Percentiles rank a stretch among this genome's conserved stretches.
Conservation (phyloP, 116 monocot species). For the Iris pallida region DNA sequence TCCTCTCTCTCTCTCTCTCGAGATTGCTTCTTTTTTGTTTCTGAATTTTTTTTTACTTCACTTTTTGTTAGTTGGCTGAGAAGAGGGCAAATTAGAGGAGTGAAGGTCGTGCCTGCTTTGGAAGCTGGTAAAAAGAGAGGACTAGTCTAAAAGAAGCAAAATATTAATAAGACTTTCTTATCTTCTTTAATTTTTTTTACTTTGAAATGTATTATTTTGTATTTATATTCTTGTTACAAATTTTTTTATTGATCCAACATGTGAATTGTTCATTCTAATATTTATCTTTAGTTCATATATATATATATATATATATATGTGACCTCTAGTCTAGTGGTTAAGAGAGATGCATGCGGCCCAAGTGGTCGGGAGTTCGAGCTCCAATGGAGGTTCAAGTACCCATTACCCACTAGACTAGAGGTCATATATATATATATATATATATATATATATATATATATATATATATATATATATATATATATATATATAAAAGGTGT, state of each 20-base stretch:
- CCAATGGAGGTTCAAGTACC: too few species aligned
- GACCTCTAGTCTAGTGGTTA: too few species aligned
- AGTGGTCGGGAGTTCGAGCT: too few species aligned
- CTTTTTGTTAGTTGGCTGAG: not conserved
- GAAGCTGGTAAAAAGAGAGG: not conserved
- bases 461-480: too few species aligned
- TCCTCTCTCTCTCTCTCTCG: not conserved
- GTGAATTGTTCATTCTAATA: not conserved
- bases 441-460: too few species aligned
- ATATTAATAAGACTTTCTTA: not conserved
- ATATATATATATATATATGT: too few species aligned
- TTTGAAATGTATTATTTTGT: not conserved
- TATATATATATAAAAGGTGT: too few species aligned
- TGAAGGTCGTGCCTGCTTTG: not conserved
- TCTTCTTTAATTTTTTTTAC: not conserved
- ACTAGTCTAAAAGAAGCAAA: not conserved
- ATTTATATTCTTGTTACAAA: not conserved
- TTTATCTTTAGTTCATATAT: too few species aligned
- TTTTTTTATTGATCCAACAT: conserved; percentile 10
- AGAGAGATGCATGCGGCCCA: too few species aligned
- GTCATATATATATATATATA: too few species aligned
- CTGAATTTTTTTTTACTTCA: conserved; percentile 4
- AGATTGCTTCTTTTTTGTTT: not conserved
- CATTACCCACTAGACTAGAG: too few species aligned
- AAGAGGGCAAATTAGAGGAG: not conserved